Base-by-base conservation (phyloP, 768 basidiomycete genomes). In the Podaxis sp. region DNA sequence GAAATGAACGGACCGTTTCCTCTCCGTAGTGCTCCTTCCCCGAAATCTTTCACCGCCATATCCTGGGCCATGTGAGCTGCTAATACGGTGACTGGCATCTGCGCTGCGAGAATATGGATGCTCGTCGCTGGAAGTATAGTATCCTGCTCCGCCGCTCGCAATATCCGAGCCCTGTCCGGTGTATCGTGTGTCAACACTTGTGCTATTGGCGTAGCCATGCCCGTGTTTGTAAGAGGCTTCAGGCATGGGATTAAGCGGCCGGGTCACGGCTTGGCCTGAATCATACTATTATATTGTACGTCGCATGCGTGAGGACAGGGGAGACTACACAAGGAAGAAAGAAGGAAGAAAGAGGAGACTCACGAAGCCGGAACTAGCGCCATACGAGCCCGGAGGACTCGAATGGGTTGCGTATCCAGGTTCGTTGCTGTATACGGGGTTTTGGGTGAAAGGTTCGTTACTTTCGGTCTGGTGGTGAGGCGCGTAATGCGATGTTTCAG, bases 1-100 rank as follows among this genome's bases (percentile, higher is more conserved):
- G 39, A 57, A 49, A 13, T 39, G 42, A 22, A 57, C 61, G 46
- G n/a, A 57, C 61, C 54, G 61, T 51, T 63, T 55, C 39, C 15
- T 55, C 4, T 36, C 44, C 17, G 17, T 38, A 11, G 54, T n/a
- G 9, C 15, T n/a, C 49, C 39, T 61, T 39, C 26, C 39, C 4
- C 38, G 12, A 13, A 22, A 28, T 6, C 5, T 38, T 7, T 52
- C 15, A 15, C 30, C 49, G 15, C 39, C 59, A 22, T 44, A 44
- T 2, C 24, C 40, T 22, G 40, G 26, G 11, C 13, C 15, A 26
- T 57, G 42, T 26, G 52, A 53, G 17, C 42, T 44, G 9, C 44
- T 19, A n/a, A 19, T n/a, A 46, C 44, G 19, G n/a, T 46, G 19
- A 17, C 17, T 6, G 19, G 44, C 3, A 15, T n/a, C 44, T 19